These are phyloP conservation scores for Yamadazyma pseudoaaseri DNA, from an alignment of 1,139 yeast species.

Conservation along the genomic window DNA sequence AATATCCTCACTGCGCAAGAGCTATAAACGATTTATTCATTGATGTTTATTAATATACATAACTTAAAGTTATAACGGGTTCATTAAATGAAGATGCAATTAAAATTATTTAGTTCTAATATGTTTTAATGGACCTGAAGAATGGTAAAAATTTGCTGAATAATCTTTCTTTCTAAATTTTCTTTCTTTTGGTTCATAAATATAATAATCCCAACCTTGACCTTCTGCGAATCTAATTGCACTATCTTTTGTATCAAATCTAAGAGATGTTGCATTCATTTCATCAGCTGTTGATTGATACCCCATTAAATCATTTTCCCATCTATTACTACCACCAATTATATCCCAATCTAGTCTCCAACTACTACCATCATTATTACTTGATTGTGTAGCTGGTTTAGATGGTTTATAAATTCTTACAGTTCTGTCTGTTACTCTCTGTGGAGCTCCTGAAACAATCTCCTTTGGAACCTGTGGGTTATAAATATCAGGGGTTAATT, in stretches of 20 bases:
- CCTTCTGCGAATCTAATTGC: conserved; percentile 80
- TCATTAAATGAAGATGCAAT: conserved; percentile 1
- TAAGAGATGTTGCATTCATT: conserved; percentile 83
- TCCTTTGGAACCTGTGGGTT: conserved; percentile 45
- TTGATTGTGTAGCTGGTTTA: conserved; percentile 82
- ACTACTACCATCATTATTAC: conserved; percentile 49
- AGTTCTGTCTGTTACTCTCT: conserved; percentile 58
- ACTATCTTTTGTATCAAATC: conserved; percentile 71
- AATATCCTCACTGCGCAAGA: background rate
- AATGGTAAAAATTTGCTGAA: conserved; percentile 68
- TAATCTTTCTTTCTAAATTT: conserved; percentile 76
- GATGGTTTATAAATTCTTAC: conserved; percentile 78
- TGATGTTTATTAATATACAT: conserved; percentile 6
- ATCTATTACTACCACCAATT: conserved; percentile 72
- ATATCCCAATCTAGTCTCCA: conserved; percentile 91
- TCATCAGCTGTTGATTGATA: conserved; percentile 80
- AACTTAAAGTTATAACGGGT: conserved; percentile 1
- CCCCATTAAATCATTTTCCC: conserved; percentile 91
- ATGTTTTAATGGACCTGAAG: conserved; percentile 72
- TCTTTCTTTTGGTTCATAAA: conserved; percentile 78
- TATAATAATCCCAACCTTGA: conserved; percentile 84
- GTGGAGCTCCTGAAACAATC: conserved; percentile 82
- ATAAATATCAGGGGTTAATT: conserved; percentile 22
- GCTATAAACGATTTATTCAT: too few relatives aligned
- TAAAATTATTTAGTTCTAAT: conserved; percentile 68